A percentile compares a stretch with the other conserved stretches of the same genome.
Conservation (phyloP, 345 rosid genomes). For the Hirschfeldia incana region DNA sequence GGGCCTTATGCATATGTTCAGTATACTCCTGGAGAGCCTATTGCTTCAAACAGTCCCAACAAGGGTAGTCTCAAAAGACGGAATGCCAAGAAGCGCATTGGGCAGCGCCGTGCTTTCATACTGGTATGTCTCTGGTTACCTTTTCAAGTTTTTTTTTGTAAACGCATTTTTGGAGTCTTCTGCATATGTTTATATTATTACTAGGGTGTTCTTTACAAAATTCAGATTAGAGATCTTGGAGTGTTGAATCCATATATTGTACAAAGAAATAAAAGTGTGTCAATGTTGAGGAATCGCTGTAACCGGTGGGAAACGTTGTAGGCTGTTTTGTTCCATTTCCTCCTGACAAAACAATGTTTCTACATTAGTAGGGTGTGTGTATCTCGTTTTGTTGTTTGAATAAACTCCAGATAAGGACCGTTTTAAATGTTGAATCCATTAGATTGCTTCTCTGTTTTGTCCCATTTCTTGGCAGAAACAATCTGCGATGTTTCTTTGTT, state of each 20-base stretch:
- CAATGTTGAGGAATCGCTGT: neutral
- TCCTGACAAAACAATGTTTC: neutral
- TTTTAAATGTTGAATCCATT: neutral
- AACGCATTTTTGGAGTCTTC: too few relatives aligned
- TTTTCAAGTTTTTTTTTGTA: neutral
- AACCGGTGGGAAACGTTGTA: neutral
- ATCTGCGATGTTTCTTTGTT: neutral
- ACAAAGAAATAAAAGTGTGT: neutral
- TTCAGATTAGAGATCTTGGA: constrained; percentile 1
- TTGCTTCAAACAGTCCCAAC: constrained; percentile 73
- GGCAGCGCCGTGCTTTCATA: constrained; percentile 62
- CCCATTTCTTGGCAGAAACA: neutral
- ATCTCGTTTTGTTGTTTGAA: too few relatives aligned
- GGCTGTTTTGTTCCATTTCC: constrained; percentile 11
- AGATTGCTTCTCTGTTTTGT: constrained; percentile 14
- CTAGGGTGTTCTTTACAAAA: neutral
- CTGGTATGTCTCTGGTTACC: constrained; percentile 40
- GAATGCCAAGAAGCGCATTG: constrained; percentile 79
- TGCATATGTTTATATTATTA: neutral
- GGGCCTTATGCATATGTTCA: constrained; percentile 87
- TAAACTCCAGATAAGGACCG: neutral
- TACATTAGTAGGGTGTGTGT: neutral
- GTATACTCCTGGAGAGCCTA: constrained; percentile 74
- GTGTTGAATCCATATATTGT: constrained; percentile 16
- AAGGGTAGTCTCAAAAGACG: constrained; percentile 75